Conservation (phyloP, 768 basidiomycete genomes). For the Hericium rajendrae region DNA sequence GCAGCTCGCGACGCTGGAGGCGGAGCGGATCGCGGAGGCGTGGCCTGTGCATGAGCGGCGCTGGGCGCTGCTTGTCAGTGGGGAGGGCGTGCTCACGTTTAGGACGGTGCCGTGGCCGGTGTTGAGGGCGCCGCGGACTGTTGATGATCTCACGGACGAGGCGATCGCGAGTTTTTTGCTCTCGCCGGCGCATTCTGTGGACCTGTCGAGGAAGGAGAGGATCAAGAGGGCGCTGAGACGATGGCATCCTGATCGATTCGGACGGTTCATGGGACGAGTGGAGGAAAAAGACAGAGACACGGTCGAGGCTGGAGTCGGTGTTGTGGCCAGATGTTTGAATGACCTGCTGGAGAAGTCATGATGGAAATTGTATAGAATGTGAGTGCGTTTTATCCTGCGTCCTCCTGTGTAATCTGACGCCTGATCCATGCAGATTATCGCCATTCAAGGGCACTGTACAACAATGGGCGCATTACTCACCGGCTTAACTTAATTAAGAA, state of each 20-base stretch:
- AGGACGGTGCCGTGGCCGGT: constrained; percentile 66
- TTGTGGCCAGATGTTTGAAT: constrained; percentile 41
- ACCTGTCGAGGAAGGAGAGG: constrained; percentile 51
- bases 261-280: constrained; percentile 44
- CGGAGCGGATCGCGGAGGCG: constrained; percentile 32
- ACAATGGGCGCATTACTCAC: too few species aligned
- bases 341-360: constrained; percentile 6
- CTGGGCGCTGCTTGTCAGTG: constrained; percentile 36
- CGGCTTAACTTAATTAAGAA: too few species aligned
- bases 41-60: constrained; percentile 29
- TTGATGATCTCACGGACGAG: constrained; percentile 41
- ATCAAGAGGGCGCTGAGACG: constrained; percentile 58
- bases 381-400: too few species aligned
- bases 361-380: too few species aligned
- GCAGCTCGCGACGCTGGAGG: constrained; percentile 24
- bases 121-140: constrained; percentile 28
- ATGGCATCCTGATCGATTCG: constrained; percentile 79
- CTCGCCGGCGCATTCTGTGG: constrained; percentile 50
- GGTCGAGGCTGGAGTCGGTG: constrained; percentile 56
- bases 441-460: too few species aligned
- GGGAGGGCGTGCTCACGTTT: constrained; percentile 42
- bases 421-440: too few species aligned
- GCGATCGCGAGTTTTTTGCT: constrained; percentile 51
- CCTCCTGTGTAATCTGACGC: too few species aligned
- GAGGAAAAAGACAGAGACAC: constrained; percentile 36